Conservation (phyloP, 2,329 filamentous ascomycete genomes). For the Aureobasidium melanogenum region DNA sequence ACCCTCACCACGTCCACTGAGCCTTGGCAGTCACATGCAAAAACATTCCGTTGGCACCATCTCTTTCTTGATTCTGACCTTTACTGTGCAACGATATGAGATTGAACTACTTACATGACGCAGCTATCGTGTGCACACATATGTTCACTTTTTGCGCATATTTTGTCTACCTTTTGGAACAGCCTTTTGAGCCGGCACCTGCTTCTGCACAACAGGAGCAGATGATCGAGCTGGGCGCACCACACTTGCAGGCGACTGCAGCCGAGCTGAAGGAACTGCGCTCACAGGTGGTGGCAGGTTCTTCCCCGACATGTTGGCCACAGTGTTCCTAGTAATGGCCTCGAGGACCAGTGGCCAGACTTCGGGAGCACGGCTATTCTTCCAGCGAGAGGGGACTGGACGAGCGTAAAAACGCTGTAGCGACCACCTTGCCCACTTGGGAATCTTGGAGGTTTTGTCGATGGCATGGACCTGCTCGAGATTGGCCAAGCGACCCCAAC, state of each 20-base stretch:
- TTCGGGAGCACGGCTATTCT: slow-evolving; percentile 3
- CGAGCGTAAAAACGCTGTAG: not conserved
- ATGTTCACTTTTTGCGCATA: not conserved
- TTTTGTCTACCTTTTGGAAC: not conserved
- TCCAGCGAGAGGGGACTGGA: not conserved
- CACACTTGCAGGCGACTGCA: not conserved
- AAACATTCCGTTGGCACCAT: not conserved
- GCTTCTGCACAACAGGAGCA: not conserved
- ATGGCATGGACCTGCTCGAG: slow-evolving; percentile 21
- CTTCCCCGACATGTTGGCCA: not conserved
- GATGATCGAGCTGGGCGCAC: not conserved
- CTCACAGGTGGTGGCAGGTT: not conserved
- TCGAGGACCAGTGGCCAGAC: slow-evolving; percentile 8
- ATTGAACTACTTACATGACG: not conserved
- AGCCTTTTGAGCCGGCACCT: not conserved
- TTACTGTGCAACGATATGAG: not conserved
- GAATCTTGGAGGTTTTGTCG: slow-evolving; percentile 24
- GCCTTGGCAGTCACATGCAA: not conserved
- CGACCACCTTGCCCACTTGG: not conserved
- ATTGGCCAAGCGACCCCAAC: slow-evolving; percentile 19
- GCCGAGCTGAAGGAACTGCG: not conserved
- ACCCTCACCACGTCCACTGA: not conserved
- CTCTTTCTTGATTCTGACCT: not conserved
- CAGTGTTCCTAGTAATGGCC: not conserved
- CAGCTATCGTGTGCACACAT: not conserved